Evolutionary conservation across 768 basidiomycete species (phyloP), one percentile per base, ranked within the genome.

Genomic region (Omphalotus guepiniiformis): DNA sequence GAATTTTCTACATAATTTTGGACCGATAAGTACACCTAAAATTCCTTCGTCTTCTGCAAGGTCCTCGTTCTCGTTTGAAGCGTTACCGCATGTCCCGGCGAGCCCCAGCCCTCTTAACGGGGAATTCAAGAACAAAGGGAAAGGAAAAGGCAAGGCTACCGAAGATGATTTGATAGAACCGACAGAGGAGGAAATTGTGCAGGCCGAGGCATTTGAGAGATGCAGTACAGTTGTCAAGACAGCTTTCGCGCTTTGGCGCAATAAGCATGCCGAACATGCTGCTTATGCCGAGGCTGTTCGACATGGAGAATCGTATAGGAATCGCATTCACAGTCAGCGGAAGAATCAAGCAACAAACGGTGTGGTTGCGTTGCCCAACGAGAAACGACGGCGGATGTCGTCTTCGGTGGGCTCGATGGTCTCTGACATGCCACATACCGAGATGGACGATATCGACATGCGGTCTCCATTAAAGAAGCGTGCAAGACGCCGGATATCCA

Each of bases 271-370:
- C 1, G 75, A 76, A 27, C 68, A 70, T 43, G 71, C 64, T 29
- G 76, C 71, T n/a, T 87, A 80, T 75, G 56, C 72, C 4, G 81
- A 85, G 41, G 86, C 86, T 1, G 76, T 77, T 49, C 65, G 63
- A 47, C 76, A 78, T 37, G 80, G 83, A 47, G 76, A 84, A 22
- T 70, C 68, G 3, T 88, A 88, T 59, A 75, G 76, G 36, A n/a
- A n/a, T n/a, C n/a, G n/a, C n/a, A n/a, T n/a, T n/a, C n/a, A n/a
- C n/a, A n/a, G n/a, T n/a, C n/a, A n/a, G n/a, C n/a, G n/a, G n/a
- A n/a, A n/a, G n/a, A n/a, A n/a, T n/a, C n/a, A n/a, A n/a, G n/a
- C n/a, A n/a, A n/a, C n/a, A n/a, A n/a, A n/a, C n/a, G n/a, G n/a
- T n/a, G n/a, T n/a, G n/a, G n/a, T n/a, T n/a, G n/a, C n/a, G n/a